phyloP scores from a whole-genome alignment of 768 basidiomycete genomes.

The Termitomyces sp. region DNA sequence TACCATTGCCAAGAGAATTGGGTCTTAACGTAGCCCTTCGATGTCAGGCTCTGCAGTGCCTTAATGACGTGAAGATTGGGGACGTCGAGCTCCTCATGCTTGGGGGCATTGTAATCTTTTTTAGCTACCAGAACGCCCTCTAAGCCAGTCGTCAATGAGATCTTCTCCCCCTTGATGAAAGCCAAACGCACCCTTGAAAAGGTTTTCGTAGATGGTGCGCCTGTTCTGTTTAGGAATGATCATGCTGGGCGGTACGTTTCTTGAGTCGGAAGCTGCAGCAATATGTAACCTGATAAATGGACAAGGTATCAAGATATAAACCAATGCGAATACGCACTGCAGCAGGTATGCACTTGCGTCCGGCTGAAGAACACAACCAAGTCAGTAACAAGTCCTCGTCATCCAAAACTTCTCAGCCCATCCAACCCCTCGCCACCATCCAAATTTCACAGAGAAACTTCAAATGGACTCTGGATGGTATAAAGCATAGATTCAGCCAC shows the following conservation, averaged over 20 bases:
- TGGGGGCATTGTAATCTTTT: slow-evolving; percentile 97
- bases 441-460: slow-evolving; percentile 20
- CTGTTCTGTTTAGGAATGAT: slow-evolving; percentile 95
- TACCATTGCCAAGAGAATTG: slow-evolving; percentile 99
- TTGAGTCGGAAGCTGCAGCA: slow-evolving; percentile 25
- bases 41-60: slow-evolving; percentile 64
- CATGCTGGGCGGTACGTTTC: slow-evolving; percentile 59
- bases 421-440: slow-evolving; percentile 31
- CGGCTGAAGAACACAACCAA: slow-evolving; percentile 23
- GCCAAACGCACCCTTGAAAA: slow-evolving; percentile 87
- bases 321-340: slow-evolving; percentile 27
- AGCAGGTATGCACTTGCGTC: slow-evolving; percentile 34
- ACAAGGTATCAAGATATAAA: not conserved
- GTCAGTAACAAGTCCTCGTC: slow-evolving; percentile 24
- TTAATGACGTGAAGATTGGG: slow-evolving; percentile 70
- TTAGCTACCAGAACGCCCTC: slow-evolving; percentile 99
- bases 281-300: not conserved
- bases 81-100: slow-evolving; percentile 86
- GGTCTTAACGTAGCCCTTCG: slow-evolving; percentile 90
- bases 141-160: not conserved
- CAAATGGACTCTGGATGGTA: slow-evolving; percentile 14
- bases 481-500: slow-evolving; percentile 22
- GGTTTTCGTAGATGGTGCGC: slow-evolving; percentile 96
- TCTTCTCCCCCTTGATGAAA: not conserved
- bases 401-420: slow-evolving; percentile 30